Evolutionary conservation across 192 early-diverging fungal species (phyloP).

Genomic region (Physocladia obscura): DNA sequence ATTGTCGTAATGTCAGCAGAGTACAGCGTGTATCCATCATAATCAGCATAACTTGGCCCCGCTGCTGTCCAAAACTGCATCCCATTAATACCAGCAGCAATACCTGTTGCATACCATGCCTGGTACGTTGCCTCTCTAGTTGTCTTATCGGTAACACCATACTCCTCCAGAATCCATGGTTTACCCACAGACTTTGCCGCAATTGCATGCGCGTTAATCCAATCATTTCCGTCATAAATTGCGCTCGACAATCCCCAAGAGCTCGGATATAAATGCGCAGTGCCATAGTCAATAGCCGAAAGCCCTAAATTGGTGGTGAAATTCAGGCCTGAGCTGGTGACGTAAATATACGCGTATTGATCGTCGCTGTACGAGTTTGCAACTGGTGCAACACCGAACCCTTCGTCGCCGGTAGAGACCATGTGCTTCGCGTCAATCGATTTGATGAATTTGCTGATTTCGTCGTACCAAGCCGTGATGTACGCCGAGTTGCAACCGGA

Average conservation of each 20-base stretch:
- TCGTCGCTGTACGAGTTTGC: not conserved
- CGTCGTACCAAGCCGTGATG: slow-evolving; percentile 32
- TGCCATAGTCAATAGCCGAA: not conserved
- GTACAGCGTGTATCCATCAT: not conserved
- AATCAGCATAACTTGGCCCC: not conserved
- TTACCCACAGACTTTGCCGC: not conserved
- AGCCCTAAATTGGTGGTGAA: not conserved
- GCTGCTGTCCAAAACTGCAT: not conserved
- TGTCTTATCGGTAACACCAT: not conserved
- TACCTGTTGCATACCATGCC: not conserved
- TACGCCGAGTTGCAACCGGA: not conserved
- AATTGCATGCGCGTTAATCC: not conserved
- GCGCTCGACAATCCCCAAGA: not conserved
- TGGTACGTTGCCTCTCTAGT: not conserved
- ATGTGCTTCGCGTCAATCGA: slow-evolving; percentile 43
- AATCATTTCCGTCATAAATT: not conserved
- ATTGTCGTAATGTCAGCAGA: not conserved
- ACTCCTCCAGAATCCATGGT: not conserved
- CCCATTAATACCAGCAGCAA: not conserved
- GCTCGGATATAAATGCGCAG: not conserved
- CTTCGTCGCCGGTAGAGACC: slow-evolving; percentile 18
- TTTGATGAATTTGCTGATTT: slow-evolving; percentile 41
- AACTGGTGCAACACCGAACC: not conserved
- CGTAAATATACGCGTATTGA: not conserved
- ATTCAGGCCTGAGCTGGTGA: not conserved